phyloP scores from a whole-genome alignment of 192 early-diverging fungal genomes.

The Diversispora eburnea region DNA sequence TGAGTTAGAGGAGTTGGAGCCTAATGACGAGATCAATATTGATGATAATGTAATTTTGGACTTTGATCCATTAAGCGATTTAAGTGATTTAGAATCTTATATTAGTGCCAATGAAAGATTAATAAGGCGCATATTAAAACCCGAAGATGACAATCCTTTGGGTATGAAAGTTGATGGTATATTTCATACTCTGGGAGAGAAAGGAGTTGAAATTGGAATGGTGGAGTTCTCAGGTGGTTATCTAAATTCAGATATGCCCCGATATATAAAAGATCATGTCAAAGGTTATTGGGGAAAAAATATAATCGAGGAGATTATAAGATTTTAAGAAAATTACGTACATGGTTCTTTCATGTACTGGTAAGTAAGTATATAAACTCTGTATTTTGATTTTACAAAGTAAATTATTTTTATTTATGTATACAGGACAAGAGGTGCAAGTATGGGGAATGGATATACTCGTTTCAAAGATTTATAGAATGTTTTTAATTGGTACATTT shows the following conservation, averaged over 20 bases:
- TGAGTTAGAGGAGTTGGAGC: background rate
- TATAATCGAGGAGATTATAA: slow-evolving; percentile 17
- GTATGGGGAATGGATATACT: slow-evolving; percentile 29
- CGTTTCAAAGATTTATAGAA: slow-evolving; percentile 21
- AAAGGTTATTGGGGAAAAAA: slow-evolving; percentile 21
- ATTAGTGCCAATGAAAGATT: slow-evolving; percentile 1
- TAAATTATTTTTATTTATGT: slow-evolving; percentile 21
- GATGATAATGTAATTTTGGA: background rate
- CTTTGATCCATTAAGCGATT: background rate
- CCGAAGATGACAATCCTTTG: slow-evolving; percentile 11
- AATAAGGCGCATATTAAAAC: background rate
- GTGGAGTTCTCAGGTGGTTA: slow-evolving; percentile 24
- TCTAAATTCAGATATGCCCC: slow-evolving; percentile 15
- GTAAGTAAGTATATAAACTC: slow-evolving; percentile 10
- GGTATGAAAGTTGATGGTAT: slow-evolving; percentile 13
- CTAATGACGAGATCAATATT: background rate
- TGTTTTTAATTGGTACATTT: slow-evolving; percentile 23
- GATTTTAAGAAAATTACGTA: slow-evolving; percentile 12
- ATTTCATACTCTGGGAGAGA: slow-evolving; percentile 15
- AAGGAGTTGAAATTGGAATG: slow-evolving; percentile 27
- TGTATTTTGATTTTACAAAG: slow-evolving; percentile 4
- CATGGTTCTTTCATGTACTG: slow-evolving; percentile 26
- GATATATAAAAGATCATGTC: slow-evolving; percentile 29
- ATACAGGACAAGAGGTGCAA: slow-evolving; percentile 16
- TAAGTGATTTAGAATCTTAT: background rate